Percentiles rank a stretch among this genome's conserved stretches.
These are phyloP conservation scores for Termitomyces heimii DNA, from an alignment of 768 basidiomycete species.

Conservation along the genomic window DNA sequence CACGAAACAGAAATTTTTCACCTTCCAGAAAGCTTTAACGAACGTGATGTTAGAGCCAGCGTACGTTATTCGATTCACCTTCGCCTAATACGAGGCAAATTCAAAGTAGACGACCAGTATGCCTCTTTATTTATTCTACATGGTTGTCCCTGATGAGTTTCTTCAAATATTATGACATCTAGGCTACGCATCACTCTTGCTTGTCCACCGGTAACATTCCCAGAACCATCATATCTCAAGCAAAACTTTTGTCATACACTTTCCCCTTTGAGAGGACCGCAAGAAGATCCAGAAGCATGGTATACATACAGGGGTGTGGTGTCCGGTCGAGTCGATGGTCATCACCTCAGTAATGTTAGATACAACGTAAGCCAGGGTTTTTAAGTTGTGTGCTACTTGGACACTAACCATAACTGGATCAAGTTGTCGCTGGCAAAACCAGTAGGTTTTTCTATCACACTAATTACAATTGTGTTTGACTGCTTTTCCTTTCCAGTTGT, in stretches of 20 bases:
- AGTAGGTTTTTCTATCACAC: conserved; percentile 17
- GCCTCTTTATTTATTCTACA: background rate
- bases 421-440: conserved; percentile 36
- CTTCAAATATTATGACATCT: background rate
- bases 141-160: background rate
- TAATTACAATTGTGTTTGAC: background rate
- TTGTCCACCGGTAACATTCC: conserved; percentile 28
- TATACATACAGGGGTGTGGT: conserved; percentile 20
- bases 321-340: conserved; percentile 22
- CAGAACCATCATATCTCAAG: conserved; percentile 24
- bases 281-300: conserved; percentile 36
- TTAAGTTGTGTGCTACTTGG: background rate
- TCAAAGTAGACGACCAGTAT: conserved; percentile 29
- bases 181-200: conserved; percentile 25
- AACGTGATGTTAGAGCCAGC: conserved; percentile 30
- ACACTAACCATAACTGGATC: background rate
- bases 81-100: conserved; percentile 24
- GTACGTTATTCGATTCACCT: conserved; percentile 30
- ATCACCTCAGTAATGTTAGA: conserved; percentile 21
- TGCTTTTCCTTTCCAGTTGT: conserved; percentile 21
- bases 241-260: conserved; percentile 29
- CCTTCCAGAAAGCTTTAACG: conserved; percentile 34
- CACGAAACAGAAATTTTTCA: conserved; percentile 19
- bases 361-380: conserved; percentile 25
- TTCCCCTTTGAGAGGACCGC: conserved; percentile 27